phyloP scores from a whole-genome alignment of 129 eudicot species.

The Centaurea solstitialis region DNA sequence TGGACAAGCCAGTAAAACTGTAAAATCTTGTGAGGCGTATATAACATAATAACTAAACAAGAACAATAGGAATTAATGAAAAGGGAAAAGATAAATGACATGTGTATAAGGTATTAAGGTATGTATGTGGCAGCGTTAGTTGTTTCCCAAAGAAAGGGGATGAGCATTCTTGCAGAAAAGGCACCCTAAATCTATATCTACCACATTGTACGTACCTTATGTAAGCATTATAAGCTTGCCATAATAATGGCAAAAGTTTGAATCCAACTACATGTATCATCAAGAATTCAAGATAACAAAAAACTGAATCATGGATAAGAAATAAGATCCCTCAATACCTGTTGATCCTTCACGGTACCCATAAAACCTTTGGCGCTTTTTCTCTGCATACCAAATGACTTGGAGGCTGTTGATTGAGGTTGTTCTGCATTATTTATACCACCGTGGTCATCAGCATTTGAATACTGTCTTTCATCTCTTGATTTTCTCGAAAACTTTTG shows the following conservation, averaged over 20 bases:
- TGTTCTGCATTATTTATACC: constrained; percentile 45
- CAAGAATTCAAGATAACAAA: constrained; percentile 1
- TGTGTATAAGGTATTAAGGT: neutral
- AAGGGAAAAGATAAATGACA: neutral
- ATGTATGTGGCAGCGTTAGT: neutral
- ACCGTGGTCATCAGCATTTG: constrained; percentile 41
- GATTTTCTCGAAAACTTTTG: constrained; percentile 53
- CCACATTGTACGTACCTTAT: neutral
- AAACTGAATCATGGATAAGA: neutral
- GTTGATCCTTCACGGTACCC: constrained; percentile 64
- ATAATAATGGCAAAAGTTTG: neutral
- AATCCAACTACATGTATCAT: neutral
- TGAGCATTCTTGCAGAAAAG: neutral
- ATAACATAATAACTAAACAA: neutral
- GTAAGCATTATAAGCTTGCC: neutral
- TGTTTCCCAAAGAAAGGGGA: neutral
- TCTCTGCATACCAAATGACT: constrained; percentile 56
- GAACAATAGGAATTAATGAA: neutral
- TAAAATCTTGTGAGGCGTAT: neutral
- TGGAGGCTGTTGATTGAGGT: constrained; percentile 53
- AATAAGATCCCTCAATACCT: constrained; percentile 44
- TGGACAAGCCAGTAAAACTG: neutral
- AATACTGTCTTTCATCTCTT: constrained; percentile 43
- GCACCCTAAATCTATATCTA: neutral
- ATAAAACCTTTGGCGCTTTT: constrained; percentile 56